Base-by-base conservation (phyloP, 305 asterid species). In the Fraxinus ornus region DNA sequence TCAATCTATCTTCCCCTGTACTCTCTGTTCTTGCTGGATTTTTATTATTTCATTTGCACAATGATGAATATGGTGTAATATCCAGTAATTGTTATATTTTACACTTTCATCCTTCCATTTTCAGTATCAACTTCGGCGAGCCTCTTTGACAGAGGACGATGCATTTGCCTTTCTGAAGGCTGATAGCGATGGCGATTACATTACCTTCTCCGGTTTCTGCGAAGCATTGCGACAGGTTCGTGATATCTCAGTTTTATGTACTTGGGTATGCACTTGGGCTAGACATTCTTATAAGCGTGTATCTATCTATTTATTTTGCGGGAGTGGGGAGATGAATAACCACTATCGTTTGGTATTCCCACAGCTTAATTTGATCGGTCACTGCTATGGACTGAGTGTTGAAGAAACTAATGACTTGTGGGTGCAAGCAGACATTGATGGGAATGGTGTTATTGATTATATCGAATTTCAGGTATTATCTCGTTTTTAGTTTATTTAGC, bases 331-430 rank as follows among this genome's bases (percentile, higher is more conserved):
- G 30, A 60, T 21, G 13, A 2, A 60, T 60, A 60, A 60, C 3
- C 9, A 5, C 70, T 60, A 22, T 79, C 26, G 57, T 73, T 79
- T 52, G 81, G 82, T 78, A 47, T 84, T 77, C 72, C 17, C 80
- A 94, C 80, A 95, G 99, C 97, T 95, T 76, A 94, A 90, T 83
- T 86, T 96, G 90, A 91, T 92, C 32, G 98, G 99, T 82, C 94
- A 94, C 83, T 84, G 93, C 80, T 86, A 91, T 80, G 99, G 98
- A 81, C 84, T 96, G 87, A 91, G 95, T 44, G 89, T 77, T 39
- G 94, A 94, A 55, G 98, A 96, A 92, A 86, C 93, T 26, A 89
- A 86, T 32, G 98, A 93, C 81, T 87, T 96, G 86, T 96, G 98
- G 99, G 91, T 86, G 85, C 97, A 92, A 88, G 93, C 98, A 13